Evolutionary conservation across 352 stramenopile species (phyloP).

Genomic region (Globisporangium apiculatum): DNA sequence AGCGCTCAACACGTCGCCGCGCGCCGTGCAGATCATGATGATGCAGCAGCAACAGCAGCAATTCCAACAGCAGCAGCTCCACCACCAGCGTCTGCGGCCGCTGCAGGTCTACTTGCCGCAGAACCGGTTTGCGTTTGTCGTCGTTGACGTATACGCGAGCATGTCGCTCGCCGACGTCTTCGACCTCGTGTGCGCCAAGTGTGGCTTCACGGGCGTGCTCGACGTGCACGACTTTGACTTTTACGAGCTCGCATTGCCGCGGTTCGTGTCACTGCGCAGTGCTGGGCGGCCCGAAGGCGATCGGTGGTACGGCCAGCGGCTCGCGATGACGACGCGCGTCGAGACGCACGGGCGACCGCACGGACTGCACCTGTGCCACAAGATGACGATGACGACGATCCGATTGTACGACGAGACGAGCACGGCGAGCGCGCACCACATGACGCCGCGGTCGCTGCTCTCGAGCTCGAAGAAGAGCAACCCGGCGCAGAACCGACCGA

Average conservation of each 20-base stretch:
- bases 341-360: constrained; percentile 54
- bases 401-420: constrained; percentile 83
- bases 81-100: constrained; percentile 13
- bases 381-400: constrained; percentile 83
- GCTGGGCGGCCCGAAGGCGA: constrained; percentile 78
- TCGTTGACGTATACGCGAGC: constrained; percentile 50
- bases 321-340: constrained; percentile 53
- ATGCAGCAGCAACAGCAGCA: too few relatives aligned
- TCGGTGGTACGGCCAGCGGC: constrained; percentile 71
- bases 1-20: constrained; percentile 26
- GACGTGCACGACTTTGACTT: constrained; percentile 81
- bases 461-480: constrained; percentile 72
- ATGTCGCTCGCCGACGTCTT: constrained; percentile 70
- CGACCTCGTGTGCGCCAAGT: constrained; percentile 66
- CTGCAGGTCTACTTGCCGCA: constrained; percentile 82
- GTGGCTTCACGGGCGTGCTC: constrained; percentile 63
- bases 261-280: constrained; percentile 82
- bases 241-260: constrained; percentile 71
- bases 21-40: constrained; percentile 22
- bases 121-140: constrained; percentile 79
- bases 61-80: constrained; percentile 11
- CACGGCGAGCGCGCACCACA: constrained; percentile 78
- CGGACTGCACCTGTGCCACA: constrained; percentile 82
- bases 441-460: constrained; percentile 65
- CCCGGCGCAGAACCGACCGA: constrained; percentile 69